Percentiles rank a stretch among this genome's conserved stretches.
phyloP scores from a whole-genome alignment of 441 rosid species.

The Bocquillonia castaneifolia region DNA sequence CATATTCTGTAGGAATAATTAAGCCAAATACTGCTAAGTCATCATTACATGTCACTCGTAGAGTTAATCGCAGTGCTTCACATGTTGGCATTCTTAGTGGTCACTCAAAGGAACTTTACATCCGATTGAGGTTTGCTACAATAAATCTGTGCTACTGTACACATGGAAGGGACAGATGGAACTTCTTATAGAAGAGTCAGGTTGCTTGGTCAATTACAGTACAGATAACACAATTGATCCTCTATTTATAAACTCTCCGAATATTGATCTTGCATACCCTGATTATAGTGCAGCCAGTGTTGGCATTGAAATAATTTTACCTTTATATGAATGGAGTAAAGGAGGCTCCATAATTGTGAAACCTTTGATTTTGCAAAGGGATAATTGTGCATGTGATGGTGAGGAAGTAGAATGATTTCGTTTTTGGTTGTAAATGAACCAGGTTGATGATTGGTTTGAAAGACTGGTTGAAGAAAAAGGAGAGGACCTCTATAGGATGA shows the following conservation, averaged over 20 bases:
- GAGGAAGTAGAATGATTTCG: not conserved
- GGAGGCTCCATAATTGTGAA: not conserved
- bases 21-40: not conserved
- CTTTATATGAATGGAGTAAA: not conserved
- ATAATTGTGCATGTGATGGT: not conserved
- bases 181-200: too few species aligned
- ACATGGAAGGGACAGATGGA: not conserved
- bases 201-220: not conserved
- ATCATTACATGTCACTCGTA: too few species aligned
- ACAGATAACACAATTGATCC: too few species aligned
- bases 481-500: slow-evolving; percentile 73
- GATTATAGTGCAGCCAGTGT: too few species aligned
- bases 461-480: slow-evolving; percentile 68
- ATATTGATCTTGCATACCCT: not conserved
- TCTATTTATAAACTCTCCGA: not conserved
- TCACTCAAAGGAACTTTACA: too few species aligned
- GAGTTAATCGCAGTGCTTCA: not conserved
- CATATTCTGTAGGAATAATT: not conserved
- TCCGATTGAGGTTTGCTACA: too few species aligned
- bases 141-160: too few species aligned
- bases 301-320: not conserved
- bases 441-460: slow-evolving; percentile 76
- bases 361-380: not conserved
- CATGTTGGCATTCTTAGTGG: not conserved
- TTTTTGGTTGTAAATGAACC: slow-evolving; percentile 14